Base-by-base conservation (phyloP, 2,329 filamentous ascomycete species). In the Ceratocystis diversiconidia region DNA sequence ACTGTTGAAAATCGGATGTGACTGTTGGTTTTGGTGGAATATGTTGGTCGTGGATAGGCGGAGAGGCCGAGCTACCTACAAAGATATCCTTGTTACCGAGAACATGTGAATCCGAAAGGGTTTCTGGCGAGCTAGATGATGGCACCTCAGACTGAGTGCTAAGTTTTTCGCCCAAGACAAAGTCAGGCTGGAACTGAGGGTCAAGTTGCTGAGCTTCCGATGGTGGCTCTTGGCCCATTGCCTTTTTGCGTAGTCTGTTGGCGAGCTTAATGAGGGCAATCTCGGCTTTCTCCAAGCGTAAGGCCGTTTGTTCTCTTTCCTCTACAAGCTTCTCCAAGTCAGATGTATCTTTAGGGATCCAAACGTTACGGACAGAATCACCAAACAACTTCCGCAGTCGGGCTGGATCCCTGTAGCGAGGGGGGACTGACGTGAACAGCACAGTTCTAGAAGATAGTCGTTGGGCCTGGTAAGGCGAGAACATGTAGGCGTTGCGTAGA, bases 381-480 rank as follows among this genome's bases (percentile, higher is more conserved):
- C 89, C 89, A 72, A 96, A 96, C 72, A 92, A 86, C 62, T 82
- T 81, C 52, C 85, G 83, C 61, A 95, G 82, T 71, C 87, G 90
- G 43, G 78, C 78, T 72, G 91, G 84, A 66, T 89, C 82, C 41
- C 92, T 80, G 68, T 92, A 94, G 3, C 87, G 82, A 44, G 84
- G 77, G 0, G 92, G 92, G 0, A 96, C 90, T 1, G 88, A 88
- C 0, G 91, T 88, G 74, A 96, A 95, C n/a, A 99, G 82, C 5
- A 97, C 91, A 0, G 92, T 96, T 32, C 91, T 85, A 0, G 92
- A 91, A 0, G 92, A 96, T 52, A 97, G 85, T 19, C 92, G 87
- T 70, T 86, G 87, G 32, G 90, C 83, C 72, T 95, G 92, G 62
- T 88, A 79, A 0, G 89, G 90, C 1, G 90, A 89, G 66, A 95